A percentile compares a stretch with the other conserved stretches of the same genome.
These are phyloP conservation scores for Neonectria coccinea DNA, from an alignment of 2,329 filamentous ascomycete species.

Conservation along the genomic window DNA sequence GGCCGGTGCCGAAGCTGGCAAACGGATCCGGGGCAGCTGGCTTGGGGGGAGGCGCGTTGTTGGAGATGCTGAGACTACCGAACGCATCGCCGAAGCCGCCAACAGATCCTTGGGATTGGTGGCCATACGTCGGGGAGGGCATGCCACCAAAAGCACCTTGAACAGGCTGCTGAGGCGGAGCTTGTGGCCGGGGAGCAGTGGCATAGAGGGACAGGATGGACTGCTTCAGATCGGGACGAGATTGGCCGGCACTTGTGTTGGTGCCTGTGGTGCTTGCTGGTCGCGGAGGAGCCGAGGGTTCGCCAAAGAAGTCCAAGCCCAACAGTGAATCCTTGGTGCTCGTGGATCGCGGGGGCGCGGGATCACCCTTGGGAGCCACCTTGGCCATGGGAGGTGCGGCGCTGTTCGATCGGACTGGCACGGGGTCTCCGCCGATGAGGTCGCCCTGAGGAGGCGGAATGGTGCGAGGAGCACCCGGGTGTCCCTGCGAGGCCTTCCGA, in stretches of 20 bases:
- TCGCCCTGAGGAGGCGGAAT: slow-evolving; percentile 70
- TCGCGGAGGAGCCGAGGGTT: slow-evolving; percentile 76
- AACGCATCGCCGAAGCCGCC: slow-evolving; percentile 84
- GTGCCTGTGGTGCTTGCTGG: slow-evolving; percentile 84
- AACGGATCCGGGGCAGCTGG: slow-evolving; percentile 64
- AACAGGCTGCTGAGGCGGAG: slow-evolving; percentile 59
- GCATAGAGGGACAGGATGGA: slow-evolving; percentile 97
- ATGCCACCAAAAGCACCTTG: slow-evolving; percentile 77
- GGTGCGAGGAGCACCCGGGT: slow-evolving; percentile 51
- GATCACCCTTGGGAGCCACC: slow-evolving; percentile 69
- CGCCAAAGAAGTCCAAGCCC: slow-evolving; percentile 92
- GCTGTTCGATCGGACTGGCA: slow-evolving; percentile 78
- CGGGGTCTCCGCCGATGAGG: slow-evolving; percentile 82
- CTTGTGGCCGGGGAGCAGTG: slow-evolving; percentile 81
- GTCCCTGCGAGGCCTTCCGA: slow-evolving; percentile 69
- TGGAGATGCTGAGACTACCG: slow-evolving; percentile 59
- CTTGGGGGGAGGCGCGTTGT: slow-evolving; percentile 56
- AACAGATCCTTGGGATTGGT: slow-evolving; percentile 62
- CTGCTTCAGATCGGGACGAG: slow-evolving; percentile 93
- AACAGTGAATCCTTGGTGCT: slow-evolving; percentile 89
- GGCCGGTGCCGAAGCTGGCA: slow-evolving; percentile 65
- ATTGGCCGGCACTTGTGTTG: slow-evolving; percentile 70
- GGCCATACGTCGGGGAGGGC: slow-evolving; percentile 66
- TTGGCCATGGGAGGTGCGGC: slow-evolving; percentile 72
- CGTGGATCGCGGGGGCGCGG: slow-evolving; percentile 75